A percentile compares a stretch with the other conserved stretches of the same genome.
These are phyloP conservation scores for Sclerotinia trifoliorum DNA, from an alignment of 2,329 filamentous ascomycete species.

Conservation along the genomic window DNA sequence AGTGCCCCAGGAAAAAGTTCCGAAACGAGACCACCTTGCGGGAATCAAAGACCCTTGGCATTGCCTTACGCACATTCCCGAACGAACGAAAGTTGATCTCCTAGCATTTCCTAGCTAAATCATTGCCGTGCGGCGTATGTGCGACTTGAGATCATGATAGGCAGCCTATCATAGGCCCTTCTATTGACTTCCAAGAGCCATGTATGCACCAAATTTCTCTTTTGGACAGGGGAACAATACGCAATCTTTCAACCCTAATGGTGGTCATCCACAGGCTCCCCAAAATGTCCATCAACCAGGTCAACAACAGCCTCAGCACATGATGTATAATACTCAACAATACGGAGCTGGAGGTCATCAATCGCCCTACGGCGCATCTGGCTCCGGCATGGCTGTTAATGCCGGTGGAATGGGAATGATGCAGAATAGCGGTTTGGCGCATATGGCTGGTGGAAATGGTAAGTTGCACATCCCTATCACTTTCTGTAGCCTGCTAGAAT, in stretches of 20 bases:
- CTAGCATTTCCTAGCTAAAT: constrained; percentile 17
- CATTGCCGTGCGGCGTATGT: constrained; percentile 25
- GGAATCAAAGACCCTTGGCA: constrained; percentile 20
- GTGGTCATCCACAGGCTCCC: constrained; percentile 24
- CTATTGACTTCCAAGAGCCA: constrained; percentile 22
- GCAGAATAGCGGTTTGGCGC: constrained; percentile 46
- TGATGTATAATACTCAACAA: constrained; percentile 55
- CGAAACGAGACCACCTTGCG: constrained; percentile 18
- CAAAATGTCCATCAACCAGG: constrained; percentile 31
- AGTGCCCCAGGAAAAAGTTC: constrained; percentile 8
- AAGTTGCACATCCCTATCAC: constrained; percentile 34
- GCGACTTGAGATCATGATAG: constrained; percentile 23
- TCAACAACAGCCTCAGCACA: constrained; percentile 44
- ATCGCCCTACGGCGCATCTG: constrained; percentile 33
- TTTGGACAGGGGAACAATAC: constrained; percentile 24
- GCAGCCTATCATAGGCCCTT: constrained; percentile 24
- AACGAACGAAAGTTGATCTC: constrained; percentile 23
- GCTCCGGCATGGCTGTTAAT: constrained; percentile 36
- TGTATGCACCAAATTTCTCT: constrained; percentile 27
- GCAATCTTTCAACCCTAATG: constrained; percentile 27
- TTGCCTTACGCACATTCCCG: constrained; percentile 22
- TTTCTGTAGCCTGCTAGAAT: constrained; percentile 9
- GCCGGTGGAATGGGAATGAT: constrained; percentile 53
- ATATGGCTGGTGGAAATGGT: constrained; percentile 38
- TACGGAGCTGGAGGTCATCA: constrained; percentile 32